These are phyloP conservation scores for Penicillium crystallinum DNA, from an alignment of 495 filamentous ascomycete genomes.

Conservation along the genomic window DNA sequence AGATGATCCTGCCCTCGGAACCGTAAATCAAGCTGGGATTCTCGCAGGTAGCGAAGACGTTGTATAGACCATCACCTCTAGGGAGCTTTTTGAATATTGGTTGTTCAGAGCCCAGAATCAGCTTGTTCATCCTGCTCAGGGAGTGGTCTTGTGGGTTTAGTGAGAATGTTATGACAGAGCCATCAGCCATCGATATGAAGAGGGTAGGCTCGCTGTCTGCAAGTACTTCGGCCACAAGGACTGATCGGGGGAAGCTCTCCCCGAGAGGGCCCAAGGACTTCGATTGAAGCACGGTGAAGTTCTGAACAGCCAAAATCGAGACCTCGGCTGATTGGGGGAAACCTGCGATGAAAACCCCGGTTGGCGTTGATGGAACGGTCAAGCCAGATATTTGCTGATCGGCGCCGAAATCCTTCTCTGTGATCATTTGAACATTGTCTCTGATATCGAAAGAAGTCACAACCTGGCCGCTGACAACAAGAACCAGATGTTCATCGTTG, in stretches of 20 bases:
- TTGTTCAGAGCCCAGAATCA: constrained; percentile 81
- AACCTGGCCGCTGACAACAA: constrained; percentile 65
- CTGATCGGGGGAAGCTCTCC: constrained; percentile 73
- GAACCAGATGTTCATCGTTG: constrained; percentile 59
- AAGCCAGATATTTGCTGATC: constrained; percentile 81
- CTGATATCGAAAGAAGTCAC: constrained; percentile 62
- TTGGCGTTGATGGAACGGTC: constrained; percentile 50
- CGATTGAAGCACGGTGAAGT: constrained; percentile 57
- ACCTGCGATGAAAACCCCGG: constrained; percentile 63
- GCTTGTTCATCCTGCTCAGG: constrained; percentile 68
- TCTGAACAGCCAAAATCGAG: constrained; percentile 60
- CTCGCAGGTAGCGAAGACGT: constrained; percentile 90
- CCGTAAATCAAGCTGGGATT: constrained; percentile 91
- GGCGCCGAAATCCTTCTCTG: constrained; percentile 53
- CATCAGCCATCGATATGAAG: constrained; percentile 92
- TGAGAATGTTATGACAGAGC: constrained; percentile 80
- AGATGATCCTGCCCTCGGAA: constrained; percentile 80
- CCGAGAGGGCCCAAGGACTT: constrained; percentile 53
- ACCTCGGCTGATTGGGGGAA: constrained; percentile 78
- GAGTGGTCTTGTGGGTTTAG: constrained; percentile 53
- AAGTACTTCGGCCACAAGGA: constrained; percentile 72
- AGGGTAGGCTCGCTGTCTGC: constrained; percentile 61
- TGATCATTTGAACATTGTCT: constrained; percentile 50
- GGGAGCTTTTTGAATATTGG: constrained; percentile 75
- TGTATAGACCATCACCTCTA: constrained; percentile 55